A percentile compares a stretch with the other conserved stretches of the same genome.
These are phyloP conservation scores for Hymenoscyphus fructigenus DNA, from an alignment of 2,329 filamentous ascomycete genomes.

Conservation along the genomic window DNA sequence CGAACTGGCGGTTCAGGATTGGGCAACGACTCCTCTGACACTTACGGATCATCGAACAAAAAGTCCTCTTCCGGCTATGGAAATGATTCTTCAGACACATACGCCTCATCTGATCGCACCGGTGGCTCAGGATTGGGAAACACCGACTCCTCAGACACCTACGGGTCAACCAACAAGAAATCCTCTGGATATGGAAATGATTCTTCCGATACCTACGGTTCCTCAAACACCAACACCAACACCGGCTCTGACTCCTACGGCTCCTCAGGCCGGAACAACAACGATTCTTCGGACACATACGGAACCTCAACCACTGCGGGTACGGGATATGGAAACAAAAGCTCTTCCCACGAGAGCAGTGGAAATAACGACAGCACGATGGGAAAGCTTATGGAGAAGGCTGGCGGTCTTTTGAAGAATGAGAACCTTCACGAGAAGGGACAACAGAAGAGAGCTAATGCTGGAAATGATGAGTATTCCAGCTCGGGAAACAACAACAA, in stretches of 20 bases:
- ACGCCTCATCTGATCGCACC: too few relatives aligned
- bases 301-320: conserved; percentile 25
- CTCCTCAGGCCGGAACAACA: conserved; percentile 21
- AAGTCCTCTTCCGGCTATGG: conserved; percentile 27
- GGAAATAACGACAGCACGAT: conserved; percentile 37
- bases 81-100: conserved; percentile 17
- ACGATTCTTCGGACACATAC: conserved; percentile 16
- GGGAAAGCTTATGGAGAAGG: conserved; percentile 60
- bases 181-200: conserved; percentile 29
- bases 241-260: conserved; percentile 33
- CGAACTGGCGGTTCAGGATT: conserved; percentile 12
- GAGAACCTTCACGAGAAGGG: conserved; percentile 50
- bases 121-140: conserved; percentile 22
- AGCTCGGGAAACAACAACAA: conserved; percentile 13
- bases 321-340: conserved; percentile 20
- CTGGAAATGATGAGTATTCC: conserved; percentile 33
- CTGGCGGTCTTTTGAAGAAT: conserved; percentile 49
- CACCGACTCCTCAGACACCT: conserved; percentile 23
- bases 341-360: conserved; percentile 20
- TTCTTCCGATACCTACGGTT: too few relatives aligned
- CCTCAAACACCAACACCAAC: conserved; percentile 14
- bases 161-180: conserved; percentile 20
- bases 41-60: conserved; percentile 30
- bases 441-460: conserved; percentile 47
- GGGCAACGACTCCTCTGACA: conserved; percentile 21